Evolutionary conservation across 805 yeast genomes (phyloP), one percentile per base, ranked within the genome.

Genomic region (Torulaspora delbrueckii): DNA sequence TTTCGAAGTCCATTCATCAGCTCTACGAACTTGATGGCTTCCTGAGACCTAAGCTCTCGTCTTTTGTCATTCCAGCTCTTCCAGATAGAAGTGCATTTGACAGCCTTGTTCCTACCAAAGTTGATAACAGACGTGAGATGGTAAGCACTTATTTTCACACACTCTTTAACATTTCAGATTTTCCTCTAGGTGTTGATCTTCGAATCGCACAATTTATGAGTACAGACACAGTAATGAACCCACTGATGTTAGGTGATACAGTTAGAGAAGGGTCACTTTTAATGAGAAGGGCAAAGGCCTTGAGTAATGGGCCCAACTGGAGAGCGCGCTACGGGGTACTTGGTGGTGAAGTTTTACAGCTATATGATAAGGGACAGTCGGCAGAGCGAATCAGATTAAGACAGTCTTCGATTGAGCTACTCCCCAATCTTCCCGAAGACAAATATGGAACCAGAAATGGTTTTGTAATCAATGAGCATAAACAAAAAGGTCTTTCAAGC

Each of bases 51-150:
- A 71, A 71, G 46, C 75, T 79, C 40, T 78, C 80, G 19, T 47
- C 68, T 2, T 66, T 62, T 36, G 57, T 70, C 4, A 64, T 84
- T 24, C 84, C 89, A 0, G 67, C 73, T 6, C 60, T 86, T 16
- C 95, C 95, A 0, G 90, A 84, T 12, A 77, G 72, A 48, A 53
- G 75, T 0, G 54, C 75, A n/a, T 86, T 85, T 58, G 75, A 78
- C 5, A 35, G 58, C 2, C 42, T 45, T 18, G 65, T 81, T 1
- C 96, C 96, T 0, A 58, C 68, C 8, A 82, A 79, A 51, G 81
- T 87, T 8, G 91, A 84, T 49, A 53, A 62, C 4, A 73, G 96
- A 48, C 71, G 81, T 52, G 67, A 66, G 12, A 68, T 70, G 45
- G 62, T 87, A 23, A 79, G 76, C 48, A 75, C 74, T 14, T 86